A percentile compares a stretch with the other conserved stretches of the same genome.
phyloP scores from a whole-genome alignment of 345 rosid species.

The Physaria fendleri region DNA sequence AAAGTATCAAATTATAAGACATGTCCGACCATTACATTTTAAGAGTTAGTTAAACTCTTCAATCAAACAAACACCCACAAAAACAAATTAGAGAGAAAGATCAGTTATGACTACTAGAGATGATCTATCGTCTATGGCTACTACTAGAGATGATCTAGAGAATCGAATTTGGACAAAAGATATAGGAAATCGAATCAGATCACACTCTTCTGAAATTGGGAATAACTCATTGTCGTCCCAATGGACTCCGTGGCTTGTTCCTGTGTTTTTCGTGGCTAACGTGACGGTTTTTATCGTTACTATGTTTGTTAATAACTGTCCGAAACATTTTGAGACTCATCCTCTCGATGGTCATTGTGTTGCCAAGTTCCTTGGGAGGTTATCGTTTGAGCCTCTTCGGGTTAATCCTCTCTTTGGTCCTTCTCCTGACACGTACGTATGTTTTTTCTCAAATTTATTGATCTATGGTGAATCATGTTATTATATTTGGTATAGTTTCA shows the following conservation, averaged over 20 bases:
- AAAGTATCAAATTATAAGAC: no score
- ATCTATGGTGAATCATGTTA: background rate
- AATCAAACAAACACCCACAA: no score
- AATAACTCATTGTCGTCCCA: conserved; percentile 40
- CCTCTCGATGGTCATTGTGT: conserved; percentile 47
- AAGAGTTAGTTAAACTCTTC: background rate
- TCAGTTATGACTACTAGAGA: conserved; percentile 23
- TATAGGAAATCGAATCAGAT: conserved; percentile 20
- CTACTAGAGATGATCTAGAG: conserved; percentile 33
- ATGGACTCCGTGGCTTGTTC: conserved; percentile 91
- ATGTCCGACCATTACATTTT: no score
- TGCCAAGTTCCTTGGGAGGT: conserved; percentile 64
- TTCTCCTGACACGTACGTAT: conserved; percentile 66
- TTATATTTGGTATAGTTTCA: no score
- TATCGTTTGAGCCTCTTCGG: conserved; percentile 77
- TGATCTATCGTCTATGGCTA: no score
- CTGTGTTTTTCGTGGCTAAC: conserved; percentile 65
- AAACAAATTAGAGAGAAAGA: conserved; percentile 3
- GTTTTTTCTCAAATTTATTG: background rate
- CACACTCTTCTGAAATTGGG: conserved; percentile 26
- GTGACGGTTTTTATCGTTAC: conserved; percentile 47
- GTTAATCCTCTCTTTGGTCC: conserved; percentile 87
- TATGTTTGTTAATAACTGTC: conserved; percentile 80
- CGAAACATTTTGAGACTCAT: conserved; percentile 32
- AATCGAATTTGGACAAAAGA: conserved; percentile 25